Conservation (phyloP, 192 early-diverging fungal species). For the Rhizoclosmatium globosum region DNA sequence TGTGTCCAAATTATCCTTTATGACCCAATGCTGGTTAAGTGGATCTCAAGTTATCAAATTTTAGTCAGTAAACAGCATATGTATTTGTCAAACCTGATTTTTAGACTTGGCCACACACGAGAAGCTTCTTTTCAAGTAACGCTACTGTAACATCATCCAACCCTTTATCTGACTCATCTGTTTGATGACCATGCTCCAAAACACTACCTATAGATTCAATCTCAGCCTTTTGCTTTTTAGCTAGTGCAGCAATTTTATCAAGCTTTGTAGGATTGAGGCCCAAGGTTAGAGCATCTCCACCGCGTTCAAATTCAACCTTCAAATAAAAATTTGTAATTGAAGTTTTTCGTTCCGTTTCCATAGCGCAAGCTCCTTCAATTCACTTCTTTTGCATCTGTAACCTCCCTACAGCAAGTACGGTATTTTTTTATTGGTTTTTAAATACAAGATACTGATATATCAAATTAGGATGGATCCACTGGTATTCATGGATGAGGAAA, state of each 20-base stretch:
- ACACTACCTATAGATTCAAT: background rate
- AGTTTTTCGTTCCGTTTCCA: no score
- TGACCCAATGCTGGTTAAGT: background rate
- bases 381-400: no score
- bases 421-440: no score
- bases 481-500: no score
- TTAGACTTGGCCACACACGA: background rate
- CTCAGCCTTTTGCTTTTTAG: slow-evolving; percentile 11
- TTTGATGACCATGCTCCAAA: background rate
- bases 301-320: no score
- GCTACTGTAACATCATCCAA: background rate
- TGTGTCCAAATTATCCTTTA: background rate
- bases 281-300: no score
- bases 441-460: no score
- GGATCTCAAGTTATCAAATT: background rate
- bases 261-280: background rate
- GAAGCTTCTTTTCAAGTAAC: background rate
- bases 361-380: no score
- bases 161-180: background rate
- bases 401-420: no score
- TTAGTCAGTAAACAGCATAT: background rate
- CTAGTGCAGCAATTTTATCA: background rate
- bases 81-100: background rate
- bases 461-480: no score
- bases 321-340: no score